Conservation (phyloP, 2,329 filamentous ascomycete species). For the Curvularia sp. region DNA sequence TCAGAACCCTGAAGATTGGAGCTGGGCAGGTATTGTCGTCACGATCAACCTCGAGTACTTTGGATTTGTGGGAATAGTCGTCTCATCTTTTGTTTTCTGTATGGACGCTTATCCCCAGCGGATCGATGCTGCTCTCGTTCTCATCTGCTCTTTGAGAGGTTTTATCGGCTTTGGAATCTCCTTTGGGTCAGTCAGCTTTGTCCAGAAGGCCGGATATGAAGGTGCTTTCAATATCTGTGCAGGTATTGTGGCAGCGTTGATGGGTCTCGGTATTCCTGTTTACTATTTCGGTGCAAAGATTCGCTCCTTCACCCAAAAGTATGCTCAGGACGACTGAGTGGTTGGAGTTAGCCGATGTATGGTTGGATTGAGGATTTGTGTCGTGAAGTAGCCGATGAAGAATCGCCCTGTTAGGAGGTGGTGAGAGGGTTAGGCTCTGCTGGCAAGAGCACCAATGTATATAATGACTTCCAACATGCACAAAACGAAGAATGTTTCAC, state of each 20-base stretch:
- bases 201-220: conserved; percentile 14
- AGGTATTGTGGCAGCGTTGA: conserved; percentile 16
- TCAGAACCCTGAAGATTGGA: conserved; percentile 14
- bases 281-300: conserved; percentile 19
- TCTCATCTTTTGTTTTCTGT: conserved; percentile 19
- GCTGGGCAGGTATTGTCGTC: conserved; percentile 20
- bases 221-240: conserved; percentile 22
- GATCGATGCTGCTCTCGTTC: conserved; percentile 18
- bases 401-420: no score
- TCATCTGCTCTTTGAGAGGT: conserved; percentile 20
- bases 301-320: conserved; percentile 10
- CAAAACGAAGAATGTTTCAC: background rate
- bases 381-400: background rate
- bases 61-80: conserved; percentile 17
- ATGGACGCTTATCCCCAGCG: conserved; percentile 23
- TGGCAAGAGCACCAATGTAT: background rate
- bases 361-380: background rate
- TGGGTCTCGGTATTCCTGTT: conserved; percentile 12
- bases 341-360: background rate
- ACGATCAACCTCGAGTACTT: conserved; percentile 21
- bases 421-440: background rate
- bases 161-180: conserved; percentile 23
- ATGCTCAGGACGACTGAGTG: conserved; percentile 12
- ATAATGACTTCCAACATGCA: background rate
- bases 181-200: conserved; percentile 15